Evolutionary conservation across 768 basidiomycete species (phyloP), one percentile per base, ranked within the genome.

Genomic region (Xerocomellus intermedius): DNA sequence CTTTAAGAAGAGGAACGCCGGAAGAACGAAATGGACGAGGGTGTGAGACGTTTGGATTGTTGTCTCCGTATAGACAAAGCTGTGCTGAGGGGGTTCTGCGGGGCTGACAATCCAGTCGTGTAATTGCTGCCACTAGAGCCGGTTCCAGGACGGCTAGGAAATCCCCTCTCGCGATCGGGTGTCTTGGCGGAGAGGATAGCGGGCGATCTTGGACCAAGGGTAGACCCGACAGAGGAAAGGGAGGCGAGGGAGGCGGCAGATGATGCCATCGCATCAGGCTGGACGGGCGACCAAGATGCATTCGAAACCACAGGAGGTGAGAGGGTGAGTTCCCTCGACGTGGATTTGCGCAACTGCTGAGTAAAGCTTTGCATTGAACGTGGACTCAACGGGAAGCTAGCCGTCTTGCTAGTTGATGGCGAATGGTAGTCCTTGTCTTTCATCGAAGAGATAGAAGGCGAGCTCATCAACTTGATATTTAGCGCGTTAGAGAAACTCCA

Each of bases 21-120:
- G 77, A 96, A 95, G 74, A 96, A 96, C 2, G 94, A 93, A 55
- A 96, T 96, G 14, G 91, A 90, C 26, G 91, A 94, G 2, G 93
- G 93, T 1, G 94, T 94, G 43, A 94, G 82, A 55, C 94, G 86
- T 69, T 87, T 93, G 22, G 74, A 69, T 54, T 85, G 83, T 28
- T 82, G 80, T 38, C 86, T 83, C 49, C 85, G 82, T 41, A 86
- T 70, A 16, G 88, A 89, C 17, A 84, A 79, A 19, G 85, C 77
- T 32, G 90, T 90, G 62, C 89, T 91, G 24, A 89, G 80, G 19
- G 89, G 86, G 38, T 79, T 74, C 37, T 78, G 79, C 47, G 81
- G 76, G 14, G 84, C 77, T 8, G 80, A 75, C 51, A 83, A 72
- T 21, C 76, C 79, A 52, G 83, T 80, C 3, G 81, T 79, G 64